These are phyloP conservation scores for Xylaria hypoxylon DNA, from an alignment of 2,329 filamentous ascomycete species.

Conservation along the genomic window DNA sequence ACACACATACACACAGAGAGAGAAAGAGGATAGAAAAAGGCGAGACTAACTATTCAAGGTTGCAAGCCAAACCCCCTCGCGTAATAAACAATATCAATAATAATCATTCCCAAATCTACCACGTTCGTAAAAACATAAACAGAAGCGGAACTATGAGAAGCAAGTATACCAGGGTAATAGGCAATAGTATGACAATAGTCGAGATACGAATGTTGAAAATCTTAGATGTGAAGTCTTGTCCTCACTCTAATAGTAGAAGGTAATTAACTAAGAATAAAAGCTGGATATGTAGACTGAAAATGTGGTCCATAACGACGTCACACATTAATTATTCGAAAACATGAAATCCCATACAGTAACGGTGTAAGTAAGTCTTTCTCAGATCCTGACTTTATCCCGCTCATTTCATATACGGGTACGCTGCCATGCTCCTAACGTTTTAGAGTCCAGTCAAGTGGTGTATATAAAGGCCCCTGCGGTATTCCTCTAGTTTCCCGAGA, in stretches of 20 bases:
- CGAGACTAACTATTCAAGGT: too few species aligned
- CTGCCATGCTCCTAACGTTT: not conserved
- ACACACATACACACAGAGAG: not conserved
- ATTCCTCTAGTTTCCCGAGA: conserved; percentile 1
- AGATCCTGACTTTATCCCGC: not conserved
- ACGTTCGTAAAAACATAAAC: too few species aligned
- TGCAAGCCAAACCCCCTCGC: too few species aligned
- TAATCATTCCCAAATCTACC: too few species aligned
- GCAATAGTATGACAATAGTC: too few species aligned
- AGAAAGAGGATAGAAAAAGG: too few species aligned
- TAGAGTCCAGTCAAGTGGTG: not conserved
- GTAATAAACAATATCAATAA: too few species aligned
- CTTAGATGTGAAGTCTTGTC: too few species aligned
- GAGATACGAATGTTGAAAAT: too few species aligned
- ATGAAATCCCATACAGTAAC: not conserved
- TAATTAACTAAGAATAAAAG: not conserved
- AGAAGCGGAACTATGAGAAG: too few species aligned
- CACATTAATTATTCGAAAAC: not conserved
- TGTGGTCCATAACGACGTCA: not conserved
- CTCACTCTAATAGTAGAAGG: not conserved
- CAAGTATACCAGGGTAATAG: too few species aligned
- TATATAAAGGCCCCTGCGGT: not conserved
- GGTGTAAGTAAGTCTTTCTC: not conserved
- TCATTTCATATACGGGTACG: not conserved
- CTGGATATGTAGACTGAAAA: not conserved